These are phyloP conservation scores for Coemansia sp. DNA, from an alignment of 192 early-diverging fungal genomes.

Conservation along the genomic window DNA sequence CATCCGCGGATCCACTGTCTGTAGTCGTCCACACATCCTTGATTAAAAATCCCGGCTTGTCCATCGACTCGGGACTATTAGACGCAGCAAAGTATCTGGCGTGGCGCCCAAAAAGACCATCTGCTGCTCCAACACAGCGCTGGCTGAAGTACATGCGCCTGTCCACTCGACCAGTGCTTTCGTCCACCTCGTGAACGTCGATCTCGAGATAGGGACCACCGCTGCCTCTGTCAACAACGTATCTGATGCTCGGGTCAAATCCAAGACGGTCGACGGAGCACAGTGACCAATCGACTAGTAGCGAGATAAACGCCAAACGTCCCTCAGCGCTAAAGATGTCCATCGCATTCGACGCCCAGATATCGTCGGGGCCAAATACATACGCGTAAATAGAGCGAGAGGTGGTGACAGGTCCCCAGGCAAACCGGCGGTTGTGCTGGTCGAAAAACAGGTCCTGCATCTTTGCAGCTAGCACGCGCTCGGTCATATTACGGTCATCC, in stretches of 20 bases:
- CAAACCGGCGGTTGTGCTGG: constrained; percentile 21
- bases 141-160: not conserved
- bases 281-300: constrained; percentile 16
- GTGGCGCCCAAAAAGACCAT: constrained; percentile 7
- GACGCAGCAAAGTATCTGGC: constrained; percentile 10
- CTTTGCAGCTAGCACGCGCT: not conserved
- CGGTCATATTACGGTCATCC: not conserved
- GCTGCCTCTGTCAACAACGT: not conserved
- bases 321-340: not conserved
- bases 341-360: not conserved
- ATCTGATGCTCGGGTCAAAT: constrained; percentile 10
- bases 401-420: constrained; percentile 13
- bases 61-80: not conserved
- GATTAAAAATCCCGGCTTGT: constrained; percentile 12
- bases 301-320: not conserved
- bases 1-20: constrained; percentile 13
- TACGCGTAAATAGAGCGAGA: not conserved
- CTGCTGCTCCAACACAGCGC: not conserved
- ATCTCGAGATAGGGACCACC: constrained; percentile 1
- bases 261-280: constrained; percentile 15
- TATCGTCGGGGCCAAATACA: not conserved
- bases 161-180: not conserved
- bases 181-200: not conserved
- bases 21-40: constrained; percentile 27
- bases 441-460: not conserved